Evolutionary conservation across 176 grass and related monocot species (phyloP).

Genomic region (Guadua angustifolia): DNA sequence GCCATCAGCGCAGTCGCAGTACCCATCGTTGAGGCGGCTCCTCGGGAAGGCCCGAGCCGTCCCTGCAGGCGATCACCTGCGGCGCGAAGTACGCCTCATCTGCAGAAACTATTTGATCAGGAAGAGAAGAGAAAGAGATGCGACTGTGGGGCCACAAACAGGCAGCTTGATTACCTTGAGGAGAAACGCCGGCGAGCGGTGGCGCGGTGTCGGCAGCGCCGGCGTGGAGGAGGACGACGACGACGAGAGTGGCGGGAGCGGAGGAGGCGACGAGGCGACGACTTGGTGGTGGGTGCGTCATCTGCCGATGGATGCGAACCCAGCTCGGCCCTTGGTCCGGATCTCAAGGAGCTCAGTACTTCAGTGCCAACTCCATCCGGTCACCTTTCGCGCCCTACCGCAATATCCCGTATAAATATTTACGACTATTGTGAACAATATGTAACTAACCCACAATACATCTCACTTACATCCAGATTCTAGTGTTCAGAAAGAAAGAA

Average conservation of each 20-base stretch:
- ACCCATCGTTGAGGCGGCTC: conserved; percentile 79
- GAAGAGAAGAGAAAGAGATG: neutral
- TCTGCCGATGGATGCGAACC: conserved; percentile 35
- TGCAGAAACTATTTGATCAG: conserved; percentile 39
- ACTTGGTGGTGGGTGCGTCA: conserved; percentile 39
- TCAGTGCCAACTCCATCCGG: too few species aligned
- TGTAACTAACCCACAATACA: too few species aligned
- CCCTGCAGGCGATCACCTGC: conserved; percentile 77
- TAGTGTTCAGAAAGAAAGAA: too few species aligned
- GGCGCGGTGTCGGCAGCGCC: conserved; percentile 34
- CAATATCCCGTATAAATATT: too few species aligned
- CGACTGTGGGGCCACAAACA: neutral
- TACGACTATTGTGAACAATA: too few species aligned
- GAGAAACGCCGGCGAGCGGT: conserved; percentile 63
- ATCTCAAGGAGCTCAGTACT: too few species aligned
- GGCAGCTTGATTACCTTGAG: conserved; percentile 41
- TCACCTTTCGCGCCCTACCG: too few species aligned
- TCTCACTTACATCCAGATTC: too few species aligned
- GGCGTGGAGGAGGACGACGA: conserved; percentile 53
- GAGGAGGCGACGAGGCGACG: conserved; percentile 46
- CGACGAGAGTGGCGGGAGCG: conserved; percentile 50
- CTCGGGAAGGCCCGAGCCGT: conserved; percentile 72
- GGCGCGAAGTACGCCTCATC: conserved; percentile 77
- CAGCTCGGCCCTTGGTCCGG: neutral
- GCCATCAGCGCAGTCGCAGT: conserved; percentile 85